These are phyloP conservation scores for Chrysoporthe cubensis DNA, from an alignment of 2,329 filamentous ascomycete genomes.

Conservation along the genomic window DNA sequence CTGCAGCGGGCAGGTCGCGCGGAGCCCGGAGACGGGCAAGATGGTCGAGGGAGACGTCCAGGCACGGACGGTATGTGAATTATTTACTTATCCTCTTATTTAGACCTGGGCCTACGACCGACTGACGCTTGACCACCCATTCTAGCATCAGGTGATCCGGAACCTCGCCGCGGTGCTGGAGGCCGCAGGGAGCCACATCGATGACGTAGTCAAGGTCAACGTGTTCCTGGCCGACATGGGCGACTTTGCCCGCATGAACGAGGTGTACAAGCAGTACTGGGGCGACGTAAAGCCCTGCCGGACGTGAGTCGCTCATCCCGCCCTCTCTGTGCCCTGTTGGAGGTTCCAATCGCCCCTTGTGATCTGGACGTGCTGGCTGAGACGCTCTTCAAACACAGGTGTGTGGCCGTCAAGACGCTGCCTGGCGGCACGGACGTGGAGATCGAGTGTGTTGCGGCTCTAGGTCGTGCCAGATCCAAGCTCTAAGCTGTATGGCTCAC, in stretches of 20 bases:
- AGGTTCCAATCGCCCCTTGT: neutral
- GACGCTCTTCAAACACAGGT: slow-evolving; percentile 30
- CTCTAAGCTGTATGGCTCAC: neutral
- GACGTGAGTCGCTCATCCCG: slow-evolving; percentile 39
- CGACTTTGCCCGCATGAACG: slow-evolving; percentile 76
- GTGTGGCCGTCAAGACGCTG: slow-evolving; percentile 42
- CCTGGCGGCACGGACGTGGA: slow-evolving; percentile 40
- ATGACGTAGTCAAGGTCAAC: slow-evolving; percentile 72
- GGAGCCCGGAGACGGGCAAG: slow-evolving; percentile 60
- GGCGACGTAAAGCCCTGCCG: slow-evolving; percentile 50
- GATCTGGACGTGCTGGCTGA: neutral
- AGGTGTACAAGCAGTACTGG: slow-evolving; percentile 73
- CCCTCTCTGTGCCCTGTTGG: neutral
- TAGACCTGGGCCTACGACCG: no score
- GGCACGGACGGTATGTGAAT: slow-evolving; percentile 58
- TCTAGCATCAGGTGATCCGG: slow-evolving; percentile 65
- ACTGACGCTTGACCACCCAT: neutral
- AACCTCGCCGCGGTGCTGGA: slow-evolving; percentile 72
- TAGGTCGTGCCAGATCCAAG: slow-evolving; percentile 17
- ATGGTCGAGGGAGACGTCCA: slow-evolving; percentile 67
- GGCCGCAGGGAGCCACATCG: slow-evolving; percentile 67
- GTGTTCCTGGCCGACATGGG: slow-evolving; percentile 76
- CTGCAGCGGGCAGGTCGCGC: slow-evolving; percentile 73
- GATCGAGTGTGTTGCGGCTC: slow-evolving; percentile 41
- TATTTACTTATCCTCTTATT: no score